Evolutionary conservation across 257 asterid species (phyloP).

Genomic region (Gynochthodes officinalis): DNA sequence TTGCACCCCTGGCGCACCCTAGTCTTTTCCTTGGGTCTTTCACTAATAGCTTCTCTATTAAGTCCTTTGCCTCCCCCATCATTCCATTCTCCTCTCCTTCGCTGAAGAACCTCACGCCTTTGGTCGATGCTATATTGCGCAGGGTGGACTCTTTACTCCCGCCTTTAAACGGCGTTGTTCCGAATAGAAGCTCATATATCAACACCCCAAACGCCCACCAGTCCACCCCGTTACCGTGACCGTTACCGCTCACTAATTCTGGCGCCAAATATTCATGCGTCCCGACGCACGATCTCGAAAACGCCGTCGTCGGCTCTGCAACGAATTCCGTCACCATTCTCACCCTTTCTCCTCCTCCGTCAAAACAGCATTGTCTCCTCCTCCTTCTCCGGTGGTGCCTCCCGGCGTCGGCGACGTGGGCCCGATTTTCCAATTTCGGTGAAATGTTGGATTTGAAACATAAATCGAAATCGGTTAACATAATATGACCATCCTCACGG

Average conservation of each 20-base stretch:
- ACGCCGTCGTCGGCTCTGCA: slow-evolving; percentile 75
- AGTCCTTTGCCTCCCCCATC: slow-evolving; percentile 55
- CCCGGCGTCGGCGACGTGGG: slow-evolving; percentile 12
- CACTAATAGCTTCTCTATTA: slow-evolving; percentile 67
- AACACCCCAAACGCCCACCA: slow-evolving; percentile 97
- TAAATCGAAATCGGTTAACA: slow-evolving; percentile 80
- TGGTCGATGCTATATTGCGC: slow-evolving; percentile 76
- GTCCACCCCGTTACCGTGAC: slow-evolving; percentile 92
- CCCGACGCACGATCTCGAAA: slow-evolving; percentile 81
- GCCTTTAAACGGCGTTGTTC: slow-evolving; percentile 82
- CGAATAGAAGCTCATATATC: slow-evolving; percentile 60
- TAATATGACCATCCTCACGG: slow-evolving; percentile 78
- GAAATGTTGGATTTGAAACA: slow-evolving; percentile 56
- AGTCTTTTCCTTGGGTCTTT: slow-evolving; percentile 75
- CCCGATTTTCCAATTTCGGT: slow-evolving; percentile 43
- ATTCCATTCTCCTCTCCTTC: slow-evolving; percentile 37
- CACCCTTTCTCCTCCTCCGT: slow-evolving; percentile 23
- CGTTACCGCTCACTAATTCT: slow-evolving; percentile 61
- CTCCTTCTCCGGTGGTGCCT: neutral
- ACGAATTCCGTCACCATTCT: slow-evolving; percentile 63
- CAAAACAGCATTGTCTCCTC: slow-evolving; percentile 14
- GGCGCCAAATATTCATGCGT: slow-evolving; percentile 90
- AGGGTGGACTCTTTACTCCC: slow-evolving; percentile 81
- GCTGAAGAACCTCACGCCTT: slow-evolving; percentile 52
- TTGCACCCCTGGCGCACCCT: slow-evolving; percentile 83